phyloP scores from a whole-genome alignment of 257 asterid genomes.

The Paraleonurus japonicus region DNA sequence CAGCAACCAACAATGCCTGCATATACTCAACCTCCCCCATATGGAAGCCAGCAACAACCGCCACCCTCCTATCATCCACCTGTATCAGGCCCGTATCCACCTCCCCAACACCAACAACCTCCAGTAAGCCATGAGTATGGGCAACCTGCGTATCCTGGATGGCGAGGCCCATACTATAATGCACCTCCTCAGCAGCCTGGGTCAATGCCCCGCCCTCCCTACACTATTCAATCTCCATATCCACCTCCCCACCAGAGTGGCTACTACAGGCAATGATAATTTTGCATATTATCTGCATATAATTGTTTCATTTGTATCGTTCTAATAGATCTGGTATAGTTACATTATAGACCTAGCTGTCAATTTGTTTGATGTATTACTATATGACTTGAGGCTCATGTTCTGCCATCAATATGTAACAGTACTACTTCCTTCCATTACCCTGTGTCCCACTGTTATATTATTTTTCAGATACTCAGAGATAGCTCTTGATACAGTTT shows the following conservation, averaged over 20 bases:
- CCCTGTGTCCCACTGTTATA: not conserved
- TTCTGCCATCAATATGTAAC: conserved; percentile 16
- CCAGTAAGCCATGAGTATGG: conserved; percentile 63
- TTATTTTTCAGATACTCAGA: conserved; percentile 11
- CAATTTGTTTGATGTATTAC: conserved; percentile 20
- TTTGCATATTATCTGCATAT: conserved; percentile 12
- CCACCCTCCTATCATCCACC: conserved; percentile 68
- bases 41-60: conserved; percentile 58
- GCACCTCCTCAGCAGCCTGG: conserved; percentile 81
- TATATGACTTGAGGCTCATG: conserved; percentile 18
- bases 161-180: conserved; percentile 84
- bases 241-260: conserved; percentile 78
- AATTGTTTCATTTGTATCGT: not conserved
- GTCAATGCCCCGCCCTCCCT: conserved; percentile 81
- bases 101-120: conserved; percentile 61
- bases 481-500: conserved; percentile 17
- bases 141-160: conserved; percentile 92
- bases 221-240: conserved; percentile 65
- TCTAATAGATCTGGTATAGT: conserved; percentile 12
- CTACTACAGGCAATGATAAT: conserved; percentile 61
- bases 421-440: conserved; percentile 12
- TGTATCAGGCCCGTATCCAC: conserved; percentile 54
- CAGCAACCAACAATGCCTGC: conserved; percentile 52
- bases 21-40: conserved; percentile 64
- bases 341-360: not conserved